Base-by-base conservation (phyloP, 2,329 filamentous ascomycete species). In the Alternaria brassicae region DNA sequence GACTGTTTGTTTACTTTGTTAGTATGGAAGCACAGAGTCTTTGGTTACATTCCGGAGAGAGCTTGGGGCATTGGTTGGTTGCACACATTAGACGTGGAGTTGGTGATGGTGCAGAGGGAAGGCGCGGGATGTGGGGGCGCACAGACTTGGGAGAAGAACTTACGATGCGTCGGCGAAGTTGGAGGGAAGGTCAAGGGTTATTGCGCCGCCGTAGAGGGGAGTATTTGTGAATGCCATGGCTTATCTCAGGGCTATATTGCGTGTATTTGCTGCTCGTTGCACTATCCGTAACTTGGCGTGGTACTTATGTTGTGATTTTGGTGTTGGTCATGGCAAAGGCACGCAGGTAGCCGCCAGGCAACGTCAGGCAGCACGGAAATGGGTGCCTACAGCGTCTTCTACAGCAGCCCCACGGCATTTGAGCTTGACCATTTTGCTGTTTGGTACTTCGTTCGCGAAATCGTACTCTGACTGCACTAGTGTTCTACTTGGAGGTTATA, bases 141-240 rank as follows among this genome's bases (percentile, higher is more conserved):
- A 10, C 25, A 49, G 50, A 54, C 45, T 56, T 56, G 58, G 30
- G 53, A 34, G 52, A 40, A 40, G 37, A 37, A 69, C 78, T 63
- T 80, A 91, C 90, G 89, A 92, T 58, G 91, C 89, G 71, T 93
- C 91, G 67, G 85, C 85, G 76, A 91, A 92, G 63, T 83, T 84
- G 51, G 81, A 77, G 13, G 91, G 91, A 13, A 93, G 81, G 61
- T 92, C 89, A 70, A 84, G 86, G 65, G 84, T 82, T 63, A 93
- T 85, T 61, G 90, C 90, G 74, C 89, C 90, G 74, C 90, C 91
- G 74, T 88, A 93, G 45, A 93, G 86, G 54, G 85, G 81, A 47
- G 84, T 88, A 68, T 73, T 82, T 61, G 81, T 81, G 78, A 85
- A 92, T 27, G 79, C 76, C 65, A 86, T 78, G 12, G 21, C 19